Percentiles rank a stretch among this genome's conserved stretches.
phyloP scores from a whole-genome alignment of 306 rosid genomes.

The Castanea mollissima region DNA sequence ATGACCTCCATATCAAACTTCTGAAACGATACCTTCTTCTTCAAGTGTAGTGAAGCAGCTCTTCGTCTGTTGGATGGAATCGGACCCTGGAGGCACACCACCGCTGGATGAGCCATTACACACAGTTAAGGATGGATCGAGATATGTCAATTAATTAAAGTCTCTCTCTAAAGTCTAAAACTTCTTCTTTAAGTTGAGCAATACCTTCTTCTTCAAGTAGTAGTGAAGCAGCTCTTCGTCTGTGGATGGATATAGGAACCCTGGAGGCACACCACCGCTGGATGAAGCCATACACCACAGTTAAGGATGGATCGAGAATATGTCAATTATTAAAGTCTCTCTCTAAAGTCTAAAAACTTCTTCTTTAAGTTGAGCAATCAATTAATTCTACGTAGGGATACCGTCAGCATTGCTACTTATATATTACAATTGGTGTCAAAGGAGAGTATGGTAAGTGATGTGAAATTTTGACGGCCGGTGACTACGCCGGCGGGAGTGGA shows the following conservation, averaged over 20 bases:
- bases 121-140: neutral
- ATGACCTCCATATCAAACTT: slow-evolving; percentile 96
- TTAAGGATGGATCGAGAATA: too few species aligned
- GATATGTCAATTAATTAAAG: neutral
- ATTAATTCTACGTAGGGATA: slow-evolving; percentile 26
- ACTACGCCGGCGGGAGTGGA: slow-evolving; percentile 90
- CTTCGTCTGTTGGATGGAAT: slow-evolving; percentile 95
- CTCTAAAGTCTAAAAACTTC: too few species aligned
- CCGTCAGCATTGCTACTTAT: slow-evolving; percentile 28
- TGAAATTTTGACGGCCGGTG: slow-evolving; percentile 88
- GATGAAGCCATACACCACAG: too few species aligned
- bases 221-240: too few species aligned
- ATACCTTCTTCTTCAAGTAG: too few species aligned
- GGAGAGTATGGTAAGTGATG: slow-evolving; percentile 31
- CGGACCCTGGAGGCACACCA: slow-evolving; percentile 94
- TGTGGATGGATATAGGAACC: too few species aligned
- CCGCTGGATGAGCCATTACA: slow-evolving; percentile 67
- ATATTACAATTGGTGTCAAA: slow-evolving; percentile 53
- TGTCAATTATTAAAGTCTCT: too few species aligned
- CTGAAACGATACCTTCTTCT: slow-evolving; percentile 81
- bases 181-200: neutral
- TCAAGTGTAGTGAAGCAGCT: slow-evolving; percentile 83
- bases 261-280: too few species aligned
- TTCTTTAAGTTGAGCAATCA: slow-evolving; percentile 14
- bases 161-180: neutral